Base-by-base conservation (phyloP, 2,329 filamentous ascomycete species). In the Aureobasidium sp. region DNA sequence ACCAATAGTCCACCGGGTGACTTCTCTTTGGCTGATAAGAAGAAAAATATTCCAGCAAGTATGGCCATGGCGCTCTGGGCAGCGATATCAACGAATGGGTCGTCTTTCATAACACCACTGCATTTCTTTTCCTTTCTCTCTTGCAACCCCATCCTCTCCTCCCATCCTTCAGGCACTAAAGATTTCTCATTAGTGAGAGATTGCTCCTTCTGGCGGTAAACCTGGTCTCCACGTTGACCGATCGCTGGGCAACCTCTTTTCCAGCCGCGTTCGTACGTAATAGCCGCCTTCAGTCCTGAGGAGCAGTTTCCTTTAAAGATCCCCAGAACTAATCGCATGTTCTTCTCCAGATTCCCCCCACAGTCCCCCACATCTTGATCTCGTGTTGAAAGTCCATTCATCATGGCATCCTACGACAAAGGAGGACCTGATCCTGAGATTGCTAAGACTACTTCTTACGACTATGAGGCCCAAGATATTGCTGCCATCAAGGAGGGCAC, bases 281-380 rank as follows among this genome's bases (percentile, higher is more conserved):
- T 42, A 60, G 5, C 26, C 27, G 12, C 46, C 34, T 34, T 15
- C n/a, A 4, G 12, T 60, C 46, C 27, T 6, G 26, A 6, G 10
- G 20, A 51, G n/a, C 17, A 10, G 46, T 51, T 51, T 50, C 23
- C 57, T 51, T 60, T 51, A 44, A 59, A 36, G 44, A 51, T 42
- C 36, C 46, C 44, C 34, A 51, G 57, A 39, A 17, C 57, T 60
- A 46, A 60, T 60, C 46, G 34, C 46, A 42, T 51, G 2, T 60
- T 29, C 12, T 51, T 42, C 57, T 60, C 57, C 57, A 60, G 57
- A 42, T 46, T 60, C 57, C 57, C 20, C 53, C 57, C 57, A 50
- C 44, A 41, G 9, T 37, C 46, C 57, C 36, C 39, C 46, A 60
- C 57, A 36, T 32, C 32, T 50, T 60, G 57, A 59, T 6, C 26